Base-by-base conservation (phyloP, 352 stramenopile genomes). In the Globisporangium ultimum region DNA sequence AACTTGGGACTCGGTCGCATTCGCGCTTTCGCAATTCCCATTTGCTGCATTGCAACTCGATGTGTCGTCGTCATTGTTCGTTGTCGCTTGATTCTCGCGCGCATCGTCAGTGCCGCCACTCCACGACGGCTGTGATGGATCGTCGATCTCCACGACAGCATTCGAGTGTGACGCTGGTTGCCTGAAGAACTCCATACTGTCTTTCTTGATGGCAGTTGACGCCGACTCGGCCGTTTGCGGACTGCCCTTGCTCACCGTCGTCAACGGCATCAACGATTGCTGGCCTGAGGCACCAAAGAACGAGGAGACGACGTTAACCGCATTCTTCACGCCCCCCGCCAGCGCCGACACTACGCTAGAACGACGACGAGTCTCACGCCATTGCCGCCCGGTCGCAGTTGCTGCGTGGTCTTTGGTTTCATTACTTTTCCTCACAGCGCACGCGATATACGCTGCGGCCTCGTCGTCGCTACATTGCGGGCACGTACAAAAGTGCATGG, bases 271-370 rank as follows among this genome's bases (percentile, higher is more conserved):
- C 41, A 38, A 32, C 6, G 63, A 48, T 9, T 45, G 63, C 38
- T 55, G 58, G 52, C 62, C 61, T 63, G 56, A 38, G 24, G 24
- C 24, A 45, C 61, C 59, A 53, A 74, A 64, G 53, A 61, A 51
- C 53, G 59, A 51, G 53, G 58, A 63, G 18, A 74, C 64, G 48
- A 51, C 63, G 52, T 68, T 55, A 67, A 74, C 47, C 48, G 63
- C 66, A 46, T 45, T 64, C 60, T 64, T 74, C 40, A 74, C 36
- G 48, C 61, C 67, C 21, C 46, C 64, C 53, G 45, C 49, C 28
- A 75, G 43, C 47, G 21, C 58, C 8, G 60, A 64, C 15, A 74
- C 50, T 43, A 74, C 38, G 46, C 60, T 63, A 38, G 58, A 61
- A 67, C 67, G 46, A 62, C 67, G 46, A 62, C 54, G 57, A 41